Evolutionary conservation across 352 stramenopile species (phyloP).

Genomic region (Achlya hypogyna): DNA sequence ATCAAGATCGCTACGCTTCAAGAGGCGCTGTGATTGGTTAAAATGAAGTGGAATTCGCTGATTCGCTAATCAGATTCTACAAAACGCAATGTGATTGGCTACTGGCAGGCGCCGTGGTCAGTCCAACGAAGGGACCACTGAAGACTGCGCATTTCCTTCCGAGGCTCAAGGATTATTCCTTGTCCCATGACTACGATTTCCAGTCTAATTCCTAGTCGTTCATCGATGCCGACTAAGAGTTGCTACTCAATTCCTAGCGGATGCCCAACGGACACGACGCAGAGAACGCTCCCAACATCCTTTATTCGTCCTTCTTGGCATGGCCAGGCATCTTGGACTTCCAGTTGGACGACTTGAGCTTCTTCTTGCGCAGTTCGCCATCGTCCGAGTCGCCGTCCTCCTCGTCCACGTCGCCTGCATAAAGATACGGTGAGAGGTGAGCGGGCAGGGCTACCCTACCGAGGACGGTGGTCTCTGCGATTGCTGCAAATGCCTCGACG

Average conservation of each 20-base stretch:
- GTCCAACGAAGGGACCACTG: neutral
- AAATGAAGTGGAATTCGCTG: neutral
- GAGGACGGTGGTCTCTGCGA: conserved; percentile 40
- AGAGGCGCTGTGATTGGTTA: neutral
- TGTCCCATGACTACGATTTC: neutral
- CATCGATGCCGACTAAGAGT: too few relatives aligned
- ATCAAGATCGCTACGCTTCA: neutral
- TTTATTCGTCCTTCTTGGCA: neutral
- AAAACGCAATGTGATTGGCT: neutral
- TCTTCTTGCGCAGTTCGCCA: conserved; percentile 74
- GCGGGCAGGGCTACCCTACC: conserved; percentile 26
- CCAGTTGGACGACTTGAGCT: conserved; percentile 42
- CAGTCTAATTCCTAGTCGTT: too few relatives aligned
- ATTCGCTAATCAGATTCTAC: neutral
- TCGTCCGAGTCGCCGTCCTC: conserved; percentile 49
- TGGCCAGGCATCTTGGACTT: conserved; percentile 28
- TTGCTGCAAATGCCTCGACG: conserved; percentile 28
- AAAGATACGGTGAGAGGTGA: neutral
- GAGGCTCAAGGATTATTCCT: neutral
- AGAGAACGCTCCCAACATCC: too few relatives aligned
- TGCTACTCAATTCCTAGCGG: too few relatives aligned
- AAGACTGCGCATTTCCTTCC: neutral
- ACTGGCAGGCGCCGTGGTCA: neutral
- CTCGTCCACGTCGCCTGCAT: conserved; percentile 21
- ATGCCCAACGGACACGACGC: too few relatives aligned